Conservation (phyloP, 1,284 basidiomycete species). For the Austropuccinia psidii region DNA sequence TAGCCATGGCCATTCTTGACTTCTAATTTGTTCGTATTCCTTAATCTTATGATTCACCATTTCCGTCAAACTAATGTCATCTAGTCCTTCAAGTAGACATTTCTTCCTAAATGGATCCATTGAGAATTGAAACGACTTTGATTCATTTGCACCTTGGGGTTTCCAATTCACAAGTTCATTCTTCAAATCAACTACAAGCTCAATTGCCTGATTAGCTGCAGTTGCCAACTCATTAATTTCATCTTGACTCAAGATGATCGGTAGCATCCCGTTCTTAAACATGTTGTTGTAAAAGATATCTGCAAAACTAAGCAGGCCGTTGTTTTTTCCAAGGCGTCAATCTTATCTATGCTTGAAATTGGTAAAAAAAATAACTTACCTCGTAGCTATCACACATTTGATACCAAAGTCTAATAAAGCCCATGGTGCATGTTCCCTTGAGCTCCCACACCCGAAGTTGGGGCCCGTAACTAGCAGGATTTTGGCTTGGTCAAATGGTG, state of each 20-base stretch:
- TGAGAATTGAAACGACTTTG: constrained; percentile 64
- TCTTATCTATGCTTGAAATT: background rate
- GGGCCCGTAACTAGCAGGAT: constrained; percentile 80
- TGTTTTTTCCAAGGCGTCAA: background rate
- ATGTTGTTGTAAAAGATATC: constrained; percentile 89
- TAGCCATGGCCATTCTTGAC: constrained; percentile 29
- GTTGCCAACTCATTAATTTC: constrained; percentile 67
- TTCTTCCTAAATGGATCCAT: constrained; percentile 82
- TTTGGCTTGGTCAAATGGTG: constrained; percentile 69
- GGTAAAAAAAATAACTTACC: background rate
- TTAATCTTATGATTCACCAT: constrained; percentile 25
- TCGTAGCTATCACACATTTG: constrained; percentile 76
- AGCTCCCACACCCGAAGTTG: constrained; percentile 93
- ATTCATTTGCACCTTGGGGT: background rate
- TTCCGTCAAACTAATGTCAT: constrained; percentile 63
- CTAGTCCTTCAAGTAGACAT: constrained; percentile 84
- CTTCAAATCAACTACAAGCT: constrained; percentile 83
- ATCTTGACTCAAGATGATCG: constrained; percentile 66
- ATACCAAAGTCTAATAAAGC: constrained; percentile 95
- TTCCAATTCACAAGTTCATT: constrained; percentile 52
- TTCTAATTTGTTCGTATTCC: constrained; percentile 9
- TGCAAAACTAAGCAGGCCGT: constrained; percentile 60
- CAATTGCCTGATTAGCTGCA: constrained; percentile 69
- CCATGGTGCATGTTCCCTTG: constrained; percentile 92
- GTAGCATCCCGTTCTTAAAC: constrained; percentile 95